phyloP scores from a whole-genome alignment of 176 grass and related monocot genomes.

The Zea luxurians region DNA sequence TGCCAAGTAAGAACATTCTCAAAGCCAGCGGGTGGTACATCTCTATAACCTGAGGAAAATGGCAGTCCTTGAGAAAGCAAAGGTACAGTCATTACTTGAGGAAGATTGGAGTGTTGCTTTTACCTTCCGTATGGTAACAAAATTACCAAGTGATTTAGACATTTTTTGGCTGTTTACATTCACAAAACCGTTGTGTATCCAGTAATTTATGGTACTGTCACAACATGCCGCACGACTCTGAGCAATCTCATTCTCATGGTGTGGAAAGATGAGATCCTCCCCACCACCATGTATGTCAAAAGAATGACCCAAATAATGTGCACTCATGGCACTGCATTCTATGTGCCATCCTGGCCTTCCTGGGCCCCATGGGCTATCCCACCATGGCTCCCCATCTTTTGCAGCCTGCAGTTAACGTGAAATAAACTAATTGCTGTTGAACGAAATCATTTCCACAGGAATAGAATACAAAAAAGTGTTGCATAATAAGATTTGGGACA shows the following conservation, averaged over 20 bases:
- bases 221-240: constrained; percentile 91
- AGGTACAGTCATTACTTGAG: not conserved
- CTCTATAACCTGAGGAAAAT: constrained; percentile 67
- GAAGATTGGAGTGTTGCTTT: not conserved
- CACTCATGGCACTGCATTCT: constrained; percentile 96
- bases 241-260: constrained; percentile 98
- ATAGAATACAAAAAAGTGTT: constrained; percentile 1
- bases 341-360: constrained; percentile 97
- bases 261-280: constrained; percentile 88
- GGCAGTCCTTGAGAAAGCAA: constrained; percentile 5
- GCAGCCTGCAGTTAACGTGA: constrained; percentile 51
- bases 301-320: constrained; percentile 74
- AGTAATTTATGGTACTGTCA: constrained; percentile 78
- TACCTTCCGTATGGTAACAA: constrained; percentile 85
- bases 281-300: constrained; percentile 96
- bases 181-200: constrained; percentile 99
- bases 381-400: constrained; percentile 88
- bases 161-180: constrained; percentile 97
- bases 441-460: constrained; percentile 10
- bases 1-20: constrained; percentile 96
- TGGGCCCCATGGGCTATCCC: constrained; percentile 93
- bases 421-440: constrained; percentile 12
- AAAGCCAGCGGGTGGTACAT: constrained; percentile 78
- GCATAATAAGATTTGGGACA: not conserved
- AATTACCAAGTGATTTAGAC: constrained; percentile 89